Evolutionary conservation across 768 basidiomycete genomes (phyloP).

Genomic region (Tephrocybe sp.): DNA sequence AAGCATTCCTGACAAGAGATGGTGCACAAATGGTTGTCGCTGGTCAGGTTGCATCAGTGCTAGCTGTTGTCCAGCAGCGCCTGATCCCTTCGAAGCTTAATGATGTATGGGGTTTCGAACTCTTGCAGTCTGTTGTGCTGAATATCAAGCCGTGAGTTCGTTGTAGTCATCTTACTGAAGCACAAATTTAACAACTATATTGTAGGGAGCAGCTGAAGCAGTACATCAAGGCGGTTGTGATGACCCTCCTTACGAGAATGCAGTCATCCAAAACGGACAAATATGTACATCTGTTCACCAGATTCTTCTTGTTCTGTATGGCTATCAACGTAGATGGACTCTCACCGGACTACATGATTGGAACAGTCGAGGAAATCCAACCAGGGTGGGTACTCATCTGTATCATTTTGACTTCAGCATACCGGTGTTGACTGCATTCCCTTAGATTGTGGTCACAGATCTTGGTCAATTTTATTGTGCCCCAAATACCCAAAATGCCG

Average conservation of each 20-base stretch:
- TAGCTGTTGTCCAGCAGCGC: conserved; percentile 90
- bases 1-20: conserved; percentile 79
- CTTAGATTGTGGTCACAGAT: conserved; percentile 76
- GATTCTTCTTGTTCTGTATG: conserved; percentile 74
- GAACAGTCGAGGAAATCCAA: conserved; percentile 82
- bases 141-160: conserved; percentile 71
- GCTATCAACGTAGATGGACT: conserved; percentile 75
- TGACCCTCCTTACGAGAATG: conserved; percentile 83
- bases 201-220: conserved; percentile 61
- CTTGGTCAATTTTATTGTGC: conserved; percentile 71
- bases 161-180: background rate
- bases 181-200: background rate
- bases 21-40: conserved; percentile 61
- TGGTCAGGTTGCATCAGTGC: conserved; percentile 73
- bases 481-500: conserved; percentile 79
- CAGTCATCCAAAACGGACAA: conserved; percentile 88
- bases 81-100: conserved; percentile 85
- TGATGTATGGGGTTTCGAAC: conserved; percentile 89
- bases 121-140: conserved; percentile 75
- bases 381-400: conserved; percentile 54
- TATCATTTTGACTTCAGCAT: background rate
- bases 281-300: conserved; percentile 79
- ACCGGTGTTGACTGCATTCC: background rate
- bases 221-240: conserved; percentile 72
- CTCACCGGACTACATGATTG: conserved; percentile 76